phyloP scores from a whole-genome alignment of 148 eudicot species.

The Fagopyrum tataricum region DNA sequence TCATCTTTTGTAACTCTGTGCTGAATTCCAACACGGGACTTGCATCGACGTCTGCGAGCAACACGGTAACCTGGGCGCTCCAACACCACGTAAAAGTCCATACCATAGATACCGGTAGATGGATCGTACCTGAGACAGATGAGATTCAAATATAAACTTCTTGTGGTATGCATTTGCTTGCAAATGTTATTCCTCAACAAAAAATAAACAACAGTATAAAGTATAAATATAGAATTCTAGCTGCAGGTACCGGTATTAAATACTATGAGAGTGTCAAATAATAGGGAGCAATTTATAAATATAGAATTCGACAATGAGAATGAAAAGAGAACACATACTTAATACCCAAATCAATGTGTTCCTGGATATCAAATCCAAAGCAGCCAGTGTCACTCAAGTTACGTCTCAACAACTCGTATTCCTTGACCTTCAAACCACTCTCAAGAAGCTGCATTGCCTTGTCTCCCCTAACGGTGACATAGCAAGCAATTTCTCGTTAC shows the following conservation, averaged over 20 bases:
- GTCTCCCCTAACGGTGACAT: constrained; percentile 81
- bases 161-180: neutral
- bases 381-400: constrained; percentile 88
- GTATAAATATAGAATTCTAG: too few species aligned
- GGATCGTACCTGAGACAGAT: constrained; percentile 31
- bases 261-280: neutral
- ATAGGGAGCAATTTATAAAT: neutral
- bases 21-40: constrained; percentile 37
- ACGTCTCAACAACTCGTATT: constrained; percentile 64
- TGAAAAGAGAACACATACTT: constrained; percentile 32
- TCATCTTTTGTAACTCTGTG: constrained; percentile 37
- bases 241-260: too few species aligned
- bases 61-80: constrained; percentile 43
- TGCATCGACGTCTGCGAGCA: constrained; percentile 37
- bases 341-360: constrained; percentile 85
- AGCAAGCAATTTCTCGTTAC: constrained; percentile 86
- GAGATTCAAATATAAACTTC: neutral
- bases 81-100: constrained; percentile 41
- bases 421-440: constrained; percentile 87
- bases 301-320: neutral
- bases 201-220: neutral
- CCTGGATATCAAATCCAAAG: constrained; percentile 79
- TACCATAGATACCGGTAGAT: constrained; percentile 39
- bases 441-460: constrained; percentile 88
- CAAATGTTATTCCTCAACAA: neutral